Base-by-base conservation (phyloP, 1,139 yeast species). In the Debaryomyces udenii region DNA sequence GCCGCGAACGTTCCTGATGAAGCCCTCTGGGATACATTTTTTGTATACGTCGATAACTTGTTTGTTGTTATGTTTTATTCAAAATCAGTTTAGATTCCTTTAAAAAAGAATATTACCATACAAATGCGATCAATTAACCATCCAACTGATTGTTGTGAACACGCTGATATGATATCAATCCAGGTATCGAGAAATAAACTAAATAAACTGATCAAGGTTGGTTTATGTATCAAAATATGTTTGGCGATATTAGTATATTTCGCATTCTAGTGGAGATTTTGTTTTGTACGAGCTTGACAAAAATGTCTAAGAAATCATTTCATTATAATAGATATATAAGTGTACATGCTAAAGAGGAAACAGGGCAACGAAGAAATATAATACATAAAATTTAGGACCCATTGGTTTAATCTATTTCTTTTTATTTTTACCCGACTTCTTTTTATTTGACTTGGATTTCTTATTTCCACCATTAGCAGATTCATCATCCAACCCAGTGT, bases 21-120 rank as follows among this genome's bases (percentile, higher is more conserved):
- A 35, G 33, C 20, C 46, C 46, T 36, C 46, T 42, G 11, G 46
- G 46, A 38, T 40, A 40, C 48, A 42, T 42, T 18, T n/a, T 32
- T 37, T 6, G 13, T 15, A 27, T 35, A 17, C 18, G 15, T 10
- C 9, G n/a, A 14, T 6, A 11, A 15, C 18, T 10, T 2, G 22
- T 29, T 27, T 11, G 18, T 18, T 14, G 26, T 18, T 14, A 20
- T 20, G 22, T 20, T 20, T 20, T 20, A 35, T 18, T 28, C 11
- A 28, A 20, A 24, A 20, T 15, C 18, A 15, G 15, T 6, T 26
- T 10, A 34, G n/a, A 5, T 11, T 32, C 10, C 13, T 9, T 9
- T 3, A 17, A 14, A 7, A 10, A 10, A 26, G 14, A 6, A 6
- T n/a, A 10, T 10, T 10, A 26, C 28, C 11, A 26, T 6, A 26